A percentile compares a stretch with the other conserved stretches of the same genome.
These are phyloP conservation scores for Glycine tomentella DNA, from an alignment of 306 rosid genomes.

Conservation along the genomic window DNA sequence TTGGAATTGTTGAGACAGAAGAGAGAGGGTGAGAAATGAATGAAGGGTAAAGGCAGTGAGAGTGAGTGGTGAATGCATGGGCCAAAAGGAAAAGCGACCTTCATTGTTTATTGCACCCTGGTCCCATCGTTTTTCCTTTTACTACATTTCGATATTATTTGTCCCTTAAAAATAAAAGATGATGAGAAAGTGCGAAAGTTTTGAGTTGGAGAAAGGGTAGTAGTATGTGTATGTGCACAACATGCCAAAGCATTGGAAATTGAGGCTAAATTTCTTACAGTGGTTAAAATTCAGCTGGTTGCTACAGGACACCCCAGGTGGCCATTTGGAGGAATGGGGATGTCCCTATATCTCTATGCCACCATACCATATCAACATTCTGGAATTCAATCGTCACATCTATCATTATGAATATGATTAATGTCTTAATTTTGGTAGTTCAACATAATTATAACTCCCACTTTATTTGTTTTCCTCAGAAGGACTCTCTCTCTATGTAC, in stretches of 20 bases:
- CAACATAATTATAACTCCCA: not conserved
- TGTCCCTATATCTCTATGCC: conserved; percentile 39
- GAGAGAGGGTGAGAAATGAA: conserved; percentile 6
- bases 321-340: conserved; percentile 51
- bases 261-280: conserved; percentile 57
- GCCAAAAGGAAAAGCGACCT: conserved; percentile 42
- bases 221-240: conserved; percentile 24
- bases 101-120: conserved; percentile 45
- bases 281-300: conserved; percentile 47
- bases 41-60: conserved; percentile 8
- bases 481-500: not conserved
- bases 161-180: not conserved
- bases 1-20: conserved; percentile 72
- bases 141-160: not conserved
- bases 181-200: conserved; percentile 34
- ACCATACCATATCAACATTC: not conserved
- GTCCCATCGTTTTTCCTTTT: conserved; percentile 43
- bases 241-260: conserved; percentile 64
- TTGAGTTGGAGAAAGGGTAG: conserved; percentile 41
- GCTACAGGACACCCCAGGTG: conserved; percentile 47
- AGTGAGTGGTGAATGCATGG: conserved; percentile 35
- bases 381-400: not conserved
- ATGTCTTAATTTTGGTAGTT: conserved; percentile 14
- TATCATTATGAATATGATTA: conserved; percentile 2
- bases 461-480: not conserved